These are phyloP conservation scores for Fusarium staphyleae DNA, from an alignment of 2,329 filamentous ascomycete genomes.

Conservation along the genomic window DNA sequence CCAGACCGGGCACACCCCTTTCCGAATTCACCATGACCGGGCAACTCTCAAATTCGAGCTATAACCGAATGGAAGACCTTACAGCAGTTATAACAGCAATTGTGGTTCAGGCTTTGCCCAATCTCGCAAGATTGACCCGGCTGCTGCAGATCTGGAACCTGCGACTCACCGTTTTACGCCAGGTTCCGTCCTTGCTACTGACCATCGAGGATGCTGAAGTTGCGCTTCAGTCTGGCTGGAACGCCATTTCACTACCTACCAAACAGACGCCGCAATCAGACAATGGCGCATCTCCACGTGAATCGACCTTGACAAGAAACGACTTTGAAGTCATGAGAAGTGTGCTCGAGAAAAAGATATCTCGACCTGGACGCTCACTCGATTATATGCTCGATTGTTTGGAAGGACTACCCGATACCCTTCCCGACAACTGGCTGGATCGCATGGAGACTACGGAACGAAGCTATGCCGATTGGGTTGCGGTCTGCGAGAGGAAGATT, in stretches of 20 bases:
- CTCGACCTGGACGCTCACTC: conserved; percentile 72
- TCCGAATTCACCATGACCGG: conserved; percentile 43
- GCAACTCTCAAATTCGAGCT: conserved; percentile 59
- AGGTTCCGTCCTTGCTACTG: conserved; percentile 72
- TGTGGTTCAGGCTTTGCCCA: conserved; percentile 86
- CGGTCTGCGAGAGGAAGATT: conserved; percentile 77
- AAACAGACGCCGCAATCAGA: conserved; percentile 26
- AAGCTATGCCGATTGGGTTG: conserved; percentile 81
- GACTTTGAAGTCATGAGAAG: conserved; percentile 66
- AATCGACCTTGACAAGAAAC: conserved; percentile 48
- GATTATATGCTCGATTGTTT: conserved; percentile 88
- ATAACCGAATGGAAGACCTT: conserved; percentile 83
- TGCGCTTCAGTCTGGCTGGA: conserved; percentile 72
- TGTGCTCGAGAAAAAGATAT: conserved; percentile 73
- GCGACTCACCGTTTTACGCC: conserved; percentile 76
- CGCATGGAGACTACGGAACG: conserved; percentile 81
- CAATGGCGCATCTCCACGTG: conserved; percentile 20
- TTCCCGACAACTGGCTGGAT: conserved; percentile 89
- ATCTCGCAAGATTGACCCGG: conserved; percentile 74
- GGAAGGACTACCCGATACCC: conserved; percentile 81
- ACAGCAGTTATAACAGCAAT: conserved; percentile 91
- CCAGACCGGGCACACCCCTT: conserved; percentile 48
- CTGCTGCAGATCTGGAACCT: conserved; percentile 81
- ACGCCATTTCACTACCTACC: conserved; percentile 56
- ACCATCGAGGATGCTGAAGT: conserved; percentile 71